Evolutionary conservation across 2,329 filamentous ascomycete species (phyloP).

Genomic region (Epichloe hybrida): DNA sequence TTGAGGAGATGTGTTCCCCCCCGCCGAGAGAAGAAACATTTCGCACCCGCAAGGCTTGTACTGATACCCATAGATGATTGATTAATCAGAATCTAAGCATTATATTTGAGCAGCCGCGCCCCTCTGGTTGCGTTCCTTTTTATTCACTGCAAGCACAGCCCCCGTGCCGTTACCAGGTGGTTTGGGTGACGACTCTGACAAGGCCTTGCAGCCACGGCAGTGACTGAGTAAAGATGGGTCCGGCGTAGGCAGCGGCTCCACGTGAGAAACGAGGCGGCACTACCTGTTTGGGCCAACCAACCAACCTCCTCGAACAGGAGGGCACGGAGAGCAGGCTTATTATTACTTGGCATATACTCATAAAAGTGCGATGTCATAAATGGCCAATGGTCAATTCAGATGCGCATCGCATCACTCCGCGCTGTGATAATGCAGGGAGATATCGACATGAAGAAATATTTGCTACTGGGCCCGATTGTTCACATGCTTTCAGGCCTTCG

Average conservation of each 20-base stretch:
- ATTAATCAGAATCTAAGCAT: not conserved
- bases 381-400: no score
- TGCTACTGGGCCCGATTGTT: no score
- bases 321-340: no score
- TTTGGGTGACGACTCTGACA: no score
- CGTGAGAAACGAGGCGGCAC: conserved; percentile 18
- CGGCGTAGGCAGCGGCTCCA: conserved; percentile 11
- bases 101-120: no score
- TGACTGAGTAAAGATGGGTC: conserved; percentile 4
- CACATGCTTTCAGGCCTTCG: not conserved
- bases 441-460: no score
- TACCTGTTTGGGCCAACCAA: conserved; percentile 11
- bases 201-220: not conserved
- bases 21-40: not conserved
- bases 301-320: not conserved
- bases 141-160: not conserved
- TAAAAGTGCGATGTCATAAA: no score
- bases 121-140: not conserved
- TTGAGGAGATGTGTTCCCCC: conserved; percentile 11
- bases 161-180: no score
- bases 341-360: no score
- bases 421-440: not conserved
- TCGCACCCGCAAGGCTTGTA: not conserved
- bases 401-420: not conserved
- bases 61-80: not conserved